Evolutionary conservation across 2,329 filamentous ascomycete species (phyloP).

Genomic region (Colletotrichum magnum): DNA sequence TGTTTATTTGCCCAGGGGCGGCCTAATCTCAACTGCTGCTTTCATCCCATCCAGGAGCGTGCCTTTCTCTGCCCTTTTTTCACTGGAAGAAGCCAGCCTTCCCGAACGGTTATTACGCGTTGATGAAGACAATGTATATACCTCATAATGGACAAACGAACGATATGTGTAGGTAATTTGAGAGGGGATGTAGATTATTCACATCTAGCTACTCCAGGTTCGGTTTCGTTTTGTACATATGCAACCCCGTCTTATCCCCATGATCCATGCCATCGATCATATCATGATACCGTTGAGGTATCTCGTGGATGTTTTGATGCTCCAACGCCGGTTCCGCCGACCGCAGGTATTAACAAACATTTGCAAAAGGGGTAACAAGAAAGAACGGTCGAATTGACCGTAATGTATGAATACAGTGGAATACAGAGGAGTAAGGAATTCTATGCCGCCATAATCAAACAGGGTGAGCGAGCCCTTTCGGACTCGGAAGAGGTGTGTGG

Average conservation of each 20-base stretch:
- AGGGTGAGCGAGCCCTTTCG: slow-evolving; percentile 37
- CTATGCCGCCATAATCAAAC: slow-evolving; percentile 52
- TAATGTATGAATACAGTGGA: slow-evolving; percentile 66
- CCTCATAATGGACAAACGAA: no score
- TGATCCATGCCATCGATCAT: slow-evolving; percentile 58
- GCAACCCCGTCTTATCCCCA: slow-evolving; percentile 57
- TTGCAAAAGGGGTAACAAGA: slow-evolving; percentile 55
- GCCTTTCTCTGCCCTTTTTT: no score
- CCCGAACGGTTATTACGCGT: no score
- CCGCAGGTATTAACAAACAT: slow-evolving; percentile 62
- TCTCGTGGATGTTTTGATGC: slow-evolving; percentile 63
- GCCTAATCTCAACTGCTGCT: no score
- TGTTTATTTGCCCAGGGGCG: no score
- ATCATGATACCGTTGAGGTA: slow-evolving; percentile 61
- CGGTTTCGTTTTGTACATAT: slow-evolving; percentile 60
- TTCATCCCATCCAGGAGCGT: no score
- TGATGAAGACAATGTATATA: no score
- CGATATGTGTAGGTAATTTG: slow-evolving; percentile 47
- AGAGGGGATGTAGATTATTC: slow-evolving; percentile 73
- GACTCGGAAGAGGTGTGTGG: slow-evolving; percentile 3
- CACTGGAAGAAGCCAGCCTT: no score
- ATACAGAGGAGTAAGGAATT: slow-evolving; percentile 57
- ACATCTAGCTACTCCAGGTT: slow-evolving; percentile 59
- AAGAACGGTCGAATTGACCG: slow-evolving; percentile 48
- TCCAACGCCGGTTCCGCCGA: slow-evolving; percentile 65